Base-by-base conservation (phyloP, 441 rosid species). In the Aleurites moluccanus region DNA sequence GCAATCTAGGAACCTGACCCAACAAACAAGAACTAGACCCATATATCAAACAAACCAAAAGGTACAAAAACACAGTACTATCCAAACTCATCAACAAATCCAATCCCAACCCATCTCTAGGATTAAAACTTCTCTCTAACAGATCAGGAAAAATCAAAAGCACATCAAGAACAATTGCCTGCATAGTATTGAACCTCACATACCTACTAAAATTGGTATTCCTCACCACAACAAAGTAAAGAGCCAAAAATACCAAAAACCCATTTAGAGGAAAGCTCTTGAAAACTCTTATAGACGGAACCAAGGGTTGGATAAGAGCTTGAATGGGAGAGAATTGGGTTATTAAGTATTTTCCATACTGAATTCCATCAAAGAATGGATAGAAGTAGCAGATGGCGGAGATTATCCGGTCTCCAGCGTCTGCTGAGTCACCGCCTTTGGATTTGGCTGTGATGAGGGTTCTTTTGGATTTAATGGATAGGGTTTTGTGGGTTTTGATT, bases 131-230 rank as follows among this genome's bases (percentile, higher is more conserved):
- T 85, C 98, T 88, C 88, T 94, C 99, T 67, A 94, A 73, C 76
- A 92, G 85, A 83, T 92, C 97, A 59, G 98, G 98, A 72, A 92
- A 90, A 52, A 94, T 94, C 88, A 94, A 81, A 30, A 94, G 70
- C 72, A 94, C 94, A 72, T 94, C 99, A 42, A 94, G 97, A 73
- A 90, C 96, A 40, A 94, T 88, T 11, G 93, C 99, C 80, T 94
- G 99, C 99, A 92, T 94, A 62, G 96, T 91, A 81, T 94, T 94
- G 83, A 94, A 94, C 88, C 99, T 89, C 73, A 92, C 99, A 80
- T 92, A 92, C 83, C 91, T 90, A 81, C 96, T 92, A 78, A 94
- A 92, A 21, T 90, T 92, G 4, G 75, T 82, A 78, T 92, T 94
- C 82, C 97, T 89, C n/a, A 92, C 97, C 72, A 94, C 94, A 59